Percentiles rank a stretch among this genome's conserved stretches.
These are phyloP conservation scores for Yarrowia phangngaensis DNA, from an alignment of 805 yeast species.

Conservation along the genomic window DNA sequence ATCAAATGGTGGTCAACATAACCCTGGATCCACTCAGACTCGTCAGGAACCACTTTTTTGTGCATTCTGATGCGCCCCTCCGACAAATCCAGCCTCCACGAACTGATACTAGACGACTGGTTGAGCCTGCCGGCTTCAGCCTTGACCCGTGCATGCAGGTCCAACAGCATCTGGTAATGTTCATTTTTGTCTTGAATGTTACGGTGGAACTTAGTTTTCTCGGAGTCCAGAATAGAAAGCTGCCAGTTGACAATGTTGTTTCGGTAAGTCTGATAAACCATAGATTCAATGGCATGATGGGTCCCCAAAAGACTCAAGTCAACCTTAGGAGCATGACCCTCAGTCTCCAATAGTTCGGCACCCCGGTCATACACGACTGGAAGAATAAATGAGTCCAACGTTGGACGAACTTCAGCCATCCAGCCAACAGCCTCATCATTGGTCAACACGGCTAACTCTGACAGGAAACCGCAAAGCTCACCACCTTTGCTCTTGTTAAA, in stretches of 20 bases:
- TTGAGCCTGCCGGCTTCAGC: constrained; percentile 36
- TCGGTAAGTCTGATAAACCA: constrained; percentile 26
- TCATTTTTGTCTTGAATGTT: constrained; percentile 64
- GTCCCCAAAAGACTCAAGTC: not conserved
- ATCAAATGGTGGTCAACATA: constrained; percentile 16
- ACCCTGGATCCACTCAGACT: constrained; percentile 37
- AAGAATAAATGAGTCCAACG: constrained; percentile 1
- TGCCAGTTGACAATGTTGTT: constrained; percentile 32
- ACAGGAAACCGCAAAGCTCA: constrained; percentile 4
- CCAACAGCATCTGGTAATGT: constrained; percentile 48
- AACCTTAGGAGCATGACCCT: not conserved
- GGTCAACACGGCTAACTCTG: constrained; percentile 15
- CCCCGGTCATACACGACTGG: constrained; percentile 12
- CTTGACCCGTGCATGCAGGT: constrained; percentile 49
- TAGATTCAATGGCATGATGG: constrained; percentile 15
- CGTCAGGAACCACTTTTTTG: constrained; percentile 55
- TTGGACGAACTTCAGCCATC: constrained; percentile 6
- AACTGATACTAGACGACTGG: constrained; percentile 31
- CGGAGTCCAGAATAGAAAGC: constrained; percentile 34
- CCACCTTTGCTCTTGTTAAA: constrained; percentile 1
- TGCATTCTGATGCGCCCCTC: constrained; percentile 70
- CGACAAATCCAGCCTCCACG: constrained; percentile 58
- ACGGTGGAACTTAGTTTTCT: constrained; percentile 47
- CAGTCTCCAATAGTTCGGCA: not conserved
- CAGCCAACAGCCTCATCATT: constrained; percentile 22